Percentiles rank a stretch among this genome's conserved stretches.
These are phyloP conservation scores for Dendryphion nanum DNA, from an alignment of 2,329 filamentous ascomycete genomes.

Conservation along the genomic window DNA sequence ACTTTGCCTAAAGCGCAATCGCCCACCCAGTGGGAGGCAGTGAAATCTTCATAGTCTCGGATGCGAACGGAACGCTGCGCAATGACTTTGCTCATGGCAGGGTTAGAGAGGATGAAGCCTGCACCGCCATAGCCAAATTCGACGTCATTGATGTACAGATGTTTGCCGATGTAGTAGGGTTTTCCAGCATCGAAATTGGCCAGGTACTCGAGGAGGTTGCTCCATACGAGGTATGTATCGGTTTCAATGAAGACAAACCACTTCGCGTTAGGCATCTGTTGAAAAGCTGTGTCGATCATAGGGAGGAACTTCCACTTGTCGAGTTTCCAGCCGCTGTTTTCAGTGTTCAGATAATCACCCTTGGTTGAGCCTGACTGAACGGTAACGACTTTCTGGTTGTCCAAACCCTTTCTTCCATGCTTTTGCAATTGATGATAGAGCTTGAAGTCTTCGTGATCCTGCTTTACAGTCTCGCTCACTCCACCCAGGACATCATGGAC, in stretches of 20 bases:
- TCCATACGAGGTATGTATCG: conserved; percentile 38
- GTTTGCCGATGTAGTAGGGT: conserved; percentile 45
- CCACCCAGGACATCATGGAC: conserved; percentile 50
- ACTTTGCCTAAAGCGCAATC: conserved; percentile 40
- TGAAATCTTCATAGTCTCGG: conserved; percentile 36
- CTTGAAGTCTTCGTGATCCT: conserved; percentile 50
- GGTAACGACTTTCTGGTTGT: conserved; percentile 28
- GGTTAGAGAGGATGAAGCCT: conserved; percentile 44
- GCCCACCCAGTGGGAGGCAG: conserved; percentile 38
- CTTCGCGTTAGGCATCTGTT: conserved; percentile 33
- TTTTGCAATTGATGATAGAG: conserved; percentile 51
- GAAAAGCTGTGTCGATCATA: conserved; percentile 51
- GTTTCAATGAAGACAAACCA: conserved; percentile 41
- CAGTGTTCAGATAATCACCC: conserved; percentile 35
- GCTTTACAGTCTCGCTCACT: conserved; percentile 39
- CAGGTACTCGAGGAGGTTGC: conserved; percentile 42
- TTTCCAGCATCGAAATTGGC: conserved; percentile 37
- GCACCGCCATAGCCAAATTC: conserved; percentile 48
- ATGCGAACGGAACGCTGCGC: conserved; percentile 29
- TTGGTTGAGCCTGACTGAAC: conserved; percentile 31
- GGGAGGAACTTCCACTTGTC: conserved; percentile 62
- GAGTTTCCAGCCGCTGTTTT: conserved; percentile 50
- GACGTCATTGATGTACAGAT: conserved; percentile 44
- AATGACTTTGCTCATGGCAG: conserved; percentile 38
- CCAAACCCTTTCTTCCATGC: conserved; percentile 45